phyloP scores from a whole-genome alignment of 352 stramenopile species.

The Pilasporangium apinafurcum region DNA sequence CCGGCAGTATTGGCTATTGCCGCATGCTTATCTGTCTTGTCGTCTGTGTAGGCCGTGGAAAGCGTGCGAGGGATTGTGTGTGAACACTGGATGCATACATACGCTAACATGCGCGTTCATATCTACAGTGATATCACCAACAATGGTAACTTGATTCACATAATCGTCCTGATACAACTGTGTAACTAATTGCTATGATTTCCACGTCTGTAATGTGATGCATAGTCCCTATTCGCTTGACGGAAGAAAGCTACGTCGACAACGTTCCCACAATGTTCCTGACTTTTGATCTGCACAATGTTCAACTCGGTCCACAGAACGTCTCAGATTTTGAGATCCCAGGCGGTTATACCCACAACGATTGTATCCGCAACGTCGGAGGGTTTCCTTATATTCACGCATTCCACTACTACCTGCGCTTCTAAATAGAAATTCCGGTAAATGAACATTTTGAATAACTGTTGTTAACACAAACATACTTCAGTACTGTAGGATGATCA shows the following conservation, averaged over 20 bases:
- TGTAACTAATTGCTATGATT: neutral
- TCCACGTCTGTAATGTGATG: neutral
- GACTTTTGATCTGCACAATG: constrained; percentile 53
- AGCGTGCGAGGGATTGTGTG: constrained; percentile 46
- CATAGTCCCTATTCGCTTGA: constrained; percentile 59
- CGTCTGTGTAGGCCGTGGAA: constrained; percentile 36
- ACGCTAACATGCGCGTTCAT: constrained; percentile 45
- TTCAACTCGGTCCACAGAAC: constrained; percentile 45
- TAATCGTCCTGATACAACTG: neutral
- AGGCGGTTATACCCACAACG: constrained; percentile 42
- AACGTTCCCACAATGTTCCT: constrained; percentile 41
- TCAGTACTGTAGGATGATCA: no score
- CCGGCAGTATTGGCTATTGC: no score
- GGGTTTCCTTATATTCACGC: constrained; percentile 77
- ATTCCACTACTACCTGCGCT: constrained; percentile 70
- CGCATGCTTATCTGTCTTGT: neutral
- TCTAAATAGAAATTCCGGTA: constrained; percentile 16
- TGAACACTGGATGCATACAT: constrained; percentile 57
- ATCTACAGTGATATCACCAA: constrained; percentile 44
- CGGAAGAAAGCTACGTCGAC: constrained; percentile 46
- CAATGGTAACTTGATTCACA: constrained; percentile 14
- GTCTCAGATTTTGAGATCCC: constrained; percentile 42
- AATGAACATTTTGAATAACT: constrained; percentile 1
- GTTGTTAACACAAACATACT: neutral
- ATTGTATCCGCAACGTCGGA: constrained; percentile 49